These are phyloP conservation scores for Geranium incanum DNA, from an alignment of 441 rosid species.

Conservation along the genomic window DNA sequence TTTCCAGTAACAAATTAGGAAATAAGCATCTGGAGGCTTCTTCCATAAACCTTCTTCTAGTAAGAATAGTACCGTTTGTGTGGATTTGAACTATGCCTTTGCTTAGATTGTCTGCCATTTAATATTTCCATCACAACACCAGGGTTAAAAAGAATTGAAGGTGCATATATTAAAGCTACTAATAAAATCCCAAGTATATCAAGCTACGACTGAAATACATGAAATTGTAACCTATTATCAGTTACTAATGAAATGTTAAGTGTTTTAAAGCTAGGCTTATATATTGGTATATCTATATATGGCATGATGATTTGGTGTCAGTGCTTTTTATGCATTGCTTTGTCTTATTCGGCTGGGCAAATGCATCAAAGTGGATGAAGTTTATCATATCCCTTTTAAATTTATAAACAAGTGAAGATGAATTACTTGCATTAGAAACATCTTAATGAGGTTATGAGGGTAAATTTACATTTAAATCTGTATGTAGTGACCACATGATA, in stretches of 20 bases:
- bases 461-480: background rate
- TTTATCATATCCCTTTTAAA: background rate
- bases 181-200: background rate
- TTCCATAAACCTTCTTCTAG: constrained; percentile 66
- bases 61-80: constrained; percentile 32
- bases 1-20: constrained; percentile 33
- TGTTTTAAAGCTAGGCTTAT: background rate
- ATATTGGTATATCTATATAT: background rate
- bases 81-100: constrained; percentile 1
- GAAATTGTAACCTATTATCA: background rate
- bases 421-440: background rate
- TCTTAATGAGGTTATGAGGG: background rate
- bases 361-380: background rate
- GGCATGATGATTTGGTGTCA: background rate
- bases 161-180: background rate
- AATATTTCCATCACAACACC: constrained; percentile 12
- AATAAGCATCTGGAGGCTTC: constrained; percentile 40
- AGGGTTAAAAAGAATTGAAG: constrained; percentile 11
- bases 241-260: background rate
- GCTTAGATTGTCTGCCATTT: background rate
- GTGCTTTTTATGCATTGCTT: background rate
- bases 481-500: no score
- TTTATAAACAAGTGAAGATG: background rate
- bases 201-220: background rate
- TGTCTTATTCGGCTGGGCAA: constrained; percentile 5